Base-by-base conservation (phyloP, 352 stramenopile species). In the Pythium scleroteichum region DNA sequence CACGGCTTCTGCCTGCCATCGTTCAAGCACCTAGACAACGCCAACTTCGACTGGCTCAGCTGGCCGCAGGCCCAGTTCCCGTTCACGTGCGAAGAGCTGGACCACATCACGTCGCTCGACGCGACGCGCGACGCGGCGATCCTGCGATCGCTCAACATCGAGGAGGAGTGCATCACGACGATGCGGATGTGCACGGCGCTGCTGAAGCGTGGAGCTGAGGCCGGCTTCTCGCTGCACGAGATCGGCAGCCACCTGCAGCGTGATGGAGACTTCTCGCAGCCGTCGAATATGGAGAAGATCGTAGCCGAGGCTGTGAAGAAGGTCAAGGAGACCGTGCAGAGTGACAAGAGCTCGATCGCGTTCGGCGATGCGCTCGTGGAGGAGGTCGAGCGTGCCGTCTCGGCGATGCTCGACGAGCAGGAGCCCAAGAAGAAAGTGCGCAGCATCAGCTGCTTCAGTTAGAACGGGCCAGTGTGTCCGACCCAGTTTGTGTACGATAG, bases 31-130 rank as follows among this genome's bases (percentile, higher is more conserved):
- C 50, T 96, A 29, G 87, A 93, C 49, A 75, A 75, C 8, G 83
- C 88, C 17, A 91, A 68, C 19, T 95, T 96, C 48, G 88, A 96
- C 66, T 95, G 88, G 87, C 72, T 96, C 48, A 73, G 89, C 45
- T 96, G 88, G 85, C 82, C 87, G 1, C 88, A 96, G 57, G 82
- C 88, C 17, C 87, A 96, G 62, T 90, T 92, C 66, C 88, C 88
- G 27, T 93, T 96, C 70, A 94, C 78, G 24, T 72, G 71, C 50
- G 75, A 78, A 13, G 82, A 92, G 59, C 58, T 94, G 2, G 77
- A 92, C 26, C 84, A 92, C 53, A 90, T 96, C 27, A 73, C 73
- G 38, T 80, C 76, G 53, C 67, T 96, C 14, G 76, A 95, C 38
- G 69, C 67, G 19, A 57, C 60, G 8, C 71, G 71, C 0, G 87